Evolutionary conservation across 768 basidiomycete genomes (phyloP).

Genomic region (Rhodotorula taiwanensis): DNA sequence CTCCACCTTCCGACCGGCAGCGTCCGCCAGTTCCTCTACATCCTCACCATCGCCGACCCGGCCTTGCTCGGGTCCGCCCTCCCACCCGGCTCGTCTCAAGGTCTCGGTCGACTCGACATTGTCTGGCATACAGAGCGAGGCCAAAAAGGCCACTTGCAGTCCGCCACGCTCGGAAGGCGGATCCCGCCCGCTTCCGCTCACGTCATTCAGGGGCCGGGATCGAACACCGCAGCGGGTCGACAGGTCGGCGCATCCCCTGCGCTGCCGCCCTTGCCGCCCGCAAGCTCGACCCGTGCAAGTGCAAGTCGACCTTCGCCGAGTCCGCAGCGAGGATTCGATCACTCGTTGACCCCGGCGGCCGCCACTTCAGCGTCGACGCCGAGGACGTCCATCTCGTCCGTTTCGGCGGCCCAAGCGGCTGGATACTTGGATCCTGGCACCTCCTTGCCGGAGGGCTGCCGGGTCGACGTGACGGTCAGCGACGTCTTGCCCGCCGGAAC

Average conservation of each 20-base stretch:
- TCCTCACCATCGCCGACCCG: slow-evolving; percentile 62
- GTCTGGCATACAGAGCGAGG: slow-evolving; percentile 79
- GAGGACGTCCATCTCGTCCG: too few relatives aligned
- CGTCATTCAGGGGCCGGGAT: not conserved
- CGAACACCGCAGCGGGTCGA: slow-evolving; percentile 13
- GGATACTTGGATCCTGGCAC: too few relatives aligned
- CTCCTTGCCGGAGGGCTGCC: too few relatives aligned
- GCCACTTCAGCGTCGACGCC: too few relatives aligned
- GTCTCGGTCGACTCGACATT: slow-evolving; percentile 71
- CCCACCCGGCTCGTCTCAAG: slow-evolving; percentile 46
- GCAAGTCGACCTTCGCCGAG: too few relatives aligned
- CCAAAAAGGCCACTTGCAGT: slow-evolving; percentile 77
- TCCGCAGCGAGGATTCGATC: too few relatives aligned
- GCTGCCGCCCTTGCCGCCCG: slow-evolving; percentile 7
- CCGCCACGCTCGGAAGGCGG: slow-evolving; percentile 78
- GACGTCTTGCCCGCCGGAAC: too few relatives aligned
- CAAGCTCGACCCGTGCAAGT: too few relatives aligned
- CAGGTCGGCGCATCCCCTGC: slow-evolving; percentile 29
- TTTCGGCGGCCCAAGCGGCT: too few relatives aligned
- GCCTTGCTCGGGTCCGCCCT: slow-evolving; percentile 41
- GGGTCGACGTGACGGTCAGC: too few relatives aligned
- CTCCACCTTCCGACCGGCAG: slow-evolving; percentile 77
- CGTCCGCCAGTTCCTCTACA: slow-evolving; percentile 78
- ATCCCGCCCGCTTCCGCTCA: slow-evolving; percentile 57
- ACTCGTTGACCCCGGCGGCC: too few relatives aligned